Evolutionary conservation across 352 stramenopile genomes (phyloP).

Genomic region (Globisporangium nunn): DNA sequence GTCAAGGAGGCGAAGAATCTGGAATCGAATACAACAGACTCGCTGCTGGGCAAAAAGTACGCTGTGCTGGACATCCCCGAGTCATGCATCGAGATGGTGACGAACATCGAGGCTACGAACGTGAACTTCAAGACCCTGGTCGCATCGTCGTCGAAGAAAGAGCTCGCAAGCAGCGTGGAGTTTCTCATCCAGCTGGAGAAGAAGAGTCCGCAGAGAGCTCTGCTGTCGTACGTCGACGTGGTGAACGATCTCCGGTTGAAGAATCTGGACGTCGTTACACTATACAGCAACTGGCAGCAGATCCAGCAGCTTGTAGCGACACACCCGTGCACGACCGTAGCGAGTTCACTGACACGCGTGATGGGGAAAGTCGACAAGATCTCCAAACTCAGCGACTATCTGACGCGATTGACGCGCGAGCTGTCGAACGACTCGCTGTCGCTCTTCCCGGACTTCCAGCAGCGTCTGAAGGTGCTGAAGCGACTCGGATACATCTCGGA

Average conservation of each 20-base stretch:
- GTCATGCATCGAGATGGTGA: slow-evolving; percentile 67
- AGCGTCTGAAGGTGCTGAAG: slow-evolving; percentile 89
- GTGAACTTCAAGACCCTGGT: slow-evolving; percentile 68
- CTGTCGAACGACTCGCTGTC: slow-evolving; percentile 88
- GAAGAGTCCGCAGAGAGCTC: slow-evolving; percentile 40
- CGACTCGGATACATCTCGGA: slow-evolving; percentile 92
- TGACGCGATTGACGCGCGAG: slow-evolving; percentile 46
- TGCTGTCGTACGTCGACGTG: slow-evolving; percentile 56
- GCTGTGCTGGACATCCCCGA: slow-evolving; percentile 73
- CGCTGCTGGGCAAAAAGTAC: slow-evolving; percentile 59
- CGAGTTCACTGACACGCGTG: slow-evolving; percentile 26
- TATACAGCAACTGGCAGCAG: slow-evolving; percentile 56
- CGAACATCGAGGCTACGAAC: slow-evolving; percentile 23
- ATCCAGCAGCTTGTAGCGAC: slow-evolving; percentile 40
- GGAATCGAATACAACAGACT: slow-evolving; percentile 38
- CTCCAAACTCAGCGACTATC: slow-evolving; percentile 64
- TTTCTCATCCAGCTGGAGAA: slow-evolving; percentile 76
- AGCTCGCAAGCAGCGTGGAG: slow-evolving; percentile 61
- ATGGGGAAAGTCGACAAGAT: slow-evolving; percentile 68
- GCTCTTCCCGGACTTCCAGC: slow-evolving; percentile 97
- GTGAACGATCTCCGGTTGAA: slow-evolving; percentile 73
- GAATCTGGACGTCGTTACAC: slow-evolving; percentile 66
- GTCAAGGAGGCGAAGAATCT: slow-evolving; percentile 37
- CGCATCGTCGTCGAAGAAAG: slow-evolving; percentile 55
- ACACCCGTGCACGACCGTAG: slow-evolving; percentile 35